phyloP scores from a whole-genome alignment of 495 filamentous ascomycete species.

The Xylaria grammica region DNA sequence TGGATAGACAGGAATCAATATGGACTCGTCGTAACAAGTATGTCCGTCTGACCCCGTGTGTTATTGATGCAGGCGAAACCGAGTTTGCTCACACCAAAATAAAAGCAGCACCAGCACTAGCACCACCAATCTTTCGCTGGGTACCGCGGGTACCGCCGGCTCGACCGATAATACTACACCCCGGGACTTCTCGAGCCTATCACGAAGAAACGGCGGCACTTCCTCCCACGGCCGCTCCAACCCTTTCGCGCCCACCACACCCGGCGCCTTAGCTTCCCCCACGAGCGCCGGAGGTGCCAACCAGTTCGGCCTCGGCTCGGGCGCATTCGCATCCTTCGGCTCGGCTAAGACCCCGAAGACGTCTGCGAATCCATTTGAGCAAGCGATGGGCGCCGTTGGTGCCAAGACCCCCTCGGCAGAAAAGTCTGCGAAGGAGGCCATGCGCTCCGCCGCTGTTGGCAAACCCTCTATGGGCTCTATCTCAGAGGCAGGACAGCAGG shows the following conservation, averaged over 20 bases:
- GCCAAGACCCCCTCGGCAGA: slow-evolving; percentile 68
- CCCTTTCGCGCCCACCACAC: slow-evolving; percentile 83
- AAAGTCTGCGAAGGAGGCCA: slow-evolving; percentile 58
- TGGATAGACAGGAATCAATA: slow-evolving; percentile 57
- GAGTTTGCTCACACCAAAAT: slow-evolving; percentile 11
- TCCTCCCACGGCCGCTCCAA: slow-evolving; percentile 82
- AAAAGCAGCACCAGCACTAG: slow-evolving; percentile 44
- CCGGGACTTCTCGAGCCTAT: slow-evolving; percentile 52
- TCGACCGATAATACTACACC: slow-evolving; percentile 68
- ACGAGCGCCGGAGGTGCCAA: slow-evolving; percentile 87
- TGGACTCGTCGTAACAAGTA: slow-evolving; percentile 95
- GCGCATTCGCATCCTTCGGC: slow-evolving; percentile 97
- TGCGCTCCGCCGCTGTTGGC: slow-evolving; percentile 47
- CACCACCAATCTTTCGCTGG: slow-evolving; percentile 87
- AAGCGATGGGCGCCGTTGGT: slow-evolving; percentile 65
- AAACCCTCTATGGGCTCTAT: slow-evolving; percentile 51
- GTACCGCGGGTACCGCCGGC: slow-evolving; percentile 73
- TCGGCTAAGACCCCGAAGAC: slow-evolving; percentile 85
- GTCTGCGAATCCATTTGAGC: slow-evolving; percentile 79
- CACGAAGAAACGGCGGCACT: slow-evolving; percentile 60
- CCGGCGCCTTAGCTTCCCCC: slow-evolving; percentile 75
- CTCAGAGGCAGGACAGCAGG: slow-evolving; percentile 41
- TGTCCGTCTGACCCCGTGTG: slow-evolving; percentile 38
- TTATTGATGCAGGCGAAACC: slow-evolving; percentile 7
- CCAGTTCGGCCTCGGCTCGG: slow-evolving; percentile 91